These are phyloP conservation scores for Meredithiella fracta DNA, from an alignment of 2,329 filamentous ascomycete genomes.

Conservation along the genomic window DNA sequence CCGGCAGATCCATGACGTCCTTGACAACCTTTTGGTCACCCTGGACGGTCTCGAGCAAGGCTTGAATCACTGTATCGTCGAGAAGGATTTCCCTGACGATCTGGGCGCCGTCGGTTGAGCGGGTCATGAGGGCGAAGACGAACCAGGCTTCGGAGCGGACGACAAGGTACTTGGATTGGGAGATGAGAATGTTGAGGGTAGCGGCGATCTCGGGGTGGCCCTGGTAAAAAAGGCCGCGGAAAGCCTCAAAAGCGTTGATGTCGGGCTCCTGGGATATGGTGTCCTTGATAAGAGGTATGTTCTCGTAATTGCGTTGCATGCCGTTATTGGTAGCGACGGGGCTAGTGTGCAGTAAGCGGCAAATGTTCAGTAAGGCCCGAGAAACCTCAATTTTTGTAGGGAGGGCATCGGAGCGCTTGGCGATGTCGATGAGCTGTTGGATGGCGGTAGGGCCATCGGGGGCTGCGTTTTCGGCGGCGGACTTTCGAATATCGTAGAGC, in stretches of 20 bases:
- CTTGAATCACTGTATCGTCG: slow-evolving; percentile 5
- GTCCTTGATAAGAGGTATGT: too few relatives aligned
- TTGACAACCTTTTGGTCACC: slow-evolving; percentile 12
- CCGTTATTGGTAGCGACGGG: slow-evolving; percentile 8
- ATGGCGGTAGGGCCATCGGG: slow-evolving; percentile 4
- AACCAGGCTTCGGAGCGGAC: slow-evolving; percentile 47
- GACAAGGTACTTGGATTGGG: slow-evolving; percentile 40
- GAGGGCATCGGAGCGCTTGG: slow-evolving; percentile 25
- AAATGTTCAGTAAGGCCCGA: slow-evolving; percentile 35
- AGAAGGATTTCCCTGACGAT: slow-evolving; percentile 30
- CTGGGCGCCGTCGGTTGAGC: slow-evolving; percentile 31
- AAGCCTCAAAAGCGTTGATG: not conserved
- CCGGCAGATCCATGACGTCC: slow-evolving; percentile 16
- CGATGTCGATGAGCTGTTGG: slow-evolving; percentile 24
- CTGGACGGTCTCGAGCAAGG: slow-evolving; percentile 5
- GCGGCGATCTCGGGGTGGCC: slow-evolving; percentile 26
- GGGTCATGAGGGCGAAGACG: slow-evolving; percentile 42
- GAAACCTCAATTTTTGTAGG: slow-evolving; percentile 45
- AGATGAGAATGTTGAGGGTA: slow-evolving; percentile 35
- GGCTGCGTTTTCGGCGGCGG: slow-evolving; percentile 19
- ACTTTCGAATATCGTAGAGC: slow-evolving; percentile 28
- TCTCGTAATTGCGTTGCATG: too few relatives aligned
- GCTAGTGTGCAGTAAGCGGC: slow-evolving; percentile 36
- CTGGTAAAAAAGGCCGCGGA: slow-evolving; percentile 28
- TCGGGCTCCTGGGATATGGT: too few relatives aligned